These are phyloP conservation scores for Saturnispora dispora DNA, from an alignment of 805 yeast species.

Conservation along the genomic window DNA sequence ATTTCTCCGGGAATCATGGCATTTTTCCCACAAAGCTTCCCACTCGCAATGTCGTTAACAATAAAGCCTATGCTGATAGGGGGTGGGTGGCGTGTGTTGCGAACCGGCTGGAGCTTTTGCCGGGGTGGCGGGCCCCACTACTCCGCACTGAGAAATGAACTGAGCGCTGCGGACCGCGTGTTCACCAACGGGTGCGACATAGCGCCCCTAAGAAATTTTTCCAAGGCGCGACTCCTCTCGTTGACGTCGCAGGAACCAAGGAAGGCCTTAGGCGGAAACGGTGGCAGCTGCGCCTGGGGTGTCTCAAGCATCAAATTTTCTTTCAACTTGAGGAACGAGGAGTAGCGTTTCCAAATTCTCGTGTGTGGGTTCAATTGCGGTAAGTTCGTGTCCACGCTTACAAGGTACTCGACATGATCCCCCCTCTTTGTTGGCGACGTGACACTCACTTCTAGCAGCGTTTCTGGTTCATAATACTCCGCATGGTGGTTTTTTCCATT, in stretches of 20 bases:
- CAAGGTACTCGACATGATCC: conserved; percentile 68
- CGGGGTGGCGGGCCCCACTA: neutral
- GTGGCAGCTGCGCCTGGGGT: conserved; percentile 74
- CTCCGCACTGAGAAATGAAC: neutral
- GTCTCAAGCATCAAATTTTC: conserved; percentile 67
- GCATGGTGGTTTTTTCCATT: neutral
- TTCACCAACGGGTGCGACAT: conserved; percentile 93
- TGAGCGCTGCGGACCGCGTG: conserved; percentile 61
- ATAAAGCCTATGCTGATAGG: neutral
- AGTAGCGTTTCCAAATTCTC: conserved; percentile 72
- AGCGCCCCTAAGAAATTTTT: conserved; percentile 64
- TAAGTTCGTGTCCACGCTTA: conserved; percentile 80
- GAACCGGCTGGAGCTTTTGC: neutral
- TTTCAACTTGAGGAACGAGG: conserved; percentile 80
- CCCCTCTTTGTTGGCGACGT: conserved; percentile 59
- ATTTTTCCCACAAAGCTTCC: neutral
- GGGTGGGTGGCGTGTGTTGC: neutral
- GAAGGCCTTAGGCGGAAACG: conserved; percentile 75
- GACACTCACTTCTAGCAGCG: conserved; percentile 86
- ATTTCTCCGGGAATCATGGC: neutral
- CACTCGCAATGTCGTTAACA: neutral
- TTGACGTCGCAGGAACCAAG: conserved; percentile 59
- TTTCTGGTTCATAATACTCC: conserved; percentile 88
- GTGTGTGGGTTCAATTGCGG: conserved; percentile 67
- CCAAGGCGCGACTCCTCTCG: conserved; percentile 73